Base-by-base conservation (phyloP, 129 eudicot species). In the Pseudognaphalium luteoalbum region DNA sequence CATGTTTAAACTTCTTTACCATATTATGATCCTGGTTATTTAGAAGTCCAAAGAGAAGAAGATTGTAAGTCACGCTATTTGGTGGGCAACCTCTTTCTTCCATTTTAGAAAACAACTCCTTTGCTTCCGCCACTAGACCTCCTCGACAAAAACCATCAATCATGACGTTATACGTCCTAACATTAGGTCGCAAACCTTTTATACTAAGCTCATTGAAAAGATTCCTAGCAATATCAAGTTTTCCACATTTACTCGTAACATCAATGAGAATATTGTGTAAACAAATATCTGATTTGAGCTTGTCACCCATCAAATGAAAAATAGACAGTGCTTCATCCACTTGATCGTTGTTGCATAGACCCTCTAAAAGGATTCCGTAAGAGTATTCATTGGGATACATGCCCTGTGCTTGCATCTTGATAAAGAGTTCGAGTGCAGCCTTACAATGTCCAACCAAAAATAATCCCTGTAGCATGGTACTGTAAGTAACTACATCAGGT, bases 31-130 rank as follows among this genome's bases (percentile, higher is more conserved):
- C 9, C 39, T 68, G 72, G 72, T 68, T 39, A n/a, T 8, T 39
- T 8, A 41, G 47, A 41, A 41, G 47, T 41, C 56, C 72, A 19
- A 39, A 51, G 54, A 68, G 72, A 37, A 68, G 33, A 68, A 39
- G 72, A 67, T 67, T 67, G 56, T 39, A 67, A 67, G 72, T 67
- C 72, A 67, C 32, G 39, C 72, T 65, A 65, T 34, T 65, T 65
- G 70, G 51, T 17, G 50, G 50, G 20, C 50, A 34, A 66, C 70
- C 70, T 16, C 29, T 66, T 25, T 17, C 16, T 7, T 34, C 47
- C 70, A 66, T 34, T 41, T 41, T 41, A 41, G 47, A 41, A 41
- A 41, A 41, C 47, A 41, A 41, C 47, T 66, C 25, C 5, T 66
- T 66, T n/a, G 70, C 70, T 34, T 66, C 47, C 50, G 1, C 2